Percentiles rank a stretch among this genome's conserved stretches.
Evolutionary conservation across 2,329 filamentous ascomycete species (phyloP).

Genomic region (Cladosporium sp.): DNA sequence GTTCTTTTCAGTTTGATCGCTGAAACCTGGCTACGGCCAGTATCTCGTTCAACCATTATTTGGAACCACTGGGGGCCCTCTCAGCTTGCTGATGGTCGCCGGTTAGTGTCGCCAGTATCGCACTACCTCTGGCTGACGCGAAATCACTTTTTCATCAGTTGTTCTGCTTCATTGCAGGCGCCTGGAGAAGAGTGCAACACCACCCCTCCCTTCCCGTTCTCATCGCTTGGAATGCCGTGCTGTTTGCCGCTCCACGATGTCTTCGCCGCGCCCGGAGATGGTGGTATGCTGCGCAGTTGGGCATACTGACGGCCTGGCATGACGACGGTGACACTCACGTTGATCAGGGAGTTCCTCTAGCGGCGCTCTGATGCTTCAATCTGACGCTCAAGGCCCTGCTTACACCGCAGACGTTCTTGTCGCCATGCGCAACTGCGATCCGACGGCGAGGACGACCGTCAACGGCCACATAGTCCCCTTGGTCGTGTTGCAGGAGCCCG

Average conservation of each 20-base stretch:
- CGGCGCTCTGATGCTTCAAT: not conserved
- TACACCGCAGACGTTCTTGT: not conserved
- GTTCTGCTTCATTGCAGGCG: not conserved
- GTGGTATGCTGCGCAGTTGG: not conserved
- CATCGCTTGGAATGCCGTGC: not conserved
- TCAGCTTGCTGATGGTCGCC: conserved; percentile 7
- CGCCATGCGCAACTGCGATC: not conserved
- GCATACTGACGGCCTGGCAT: no score
- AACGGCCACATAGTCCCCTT: no score
- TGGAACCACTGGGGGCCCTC: not conserved
- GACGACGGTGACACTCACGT: no score
- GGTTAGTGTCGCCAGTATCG: conserved; percentile 8
- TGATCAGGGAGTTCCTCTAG: no score
- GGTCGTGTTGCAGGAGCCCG: no score
- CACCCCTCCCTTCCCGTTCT: not conserved
- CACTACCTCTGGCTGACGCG: conserved; percentile 5
- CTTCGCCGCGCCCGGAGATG: not conserved
- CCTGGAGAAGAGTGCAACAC: not conserved
- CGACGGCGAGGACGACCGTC: no score
- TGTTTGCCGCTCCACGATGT: not conserved
- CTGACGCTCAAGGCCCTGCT: not conserved
- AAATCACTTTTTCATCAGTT: not conserved
- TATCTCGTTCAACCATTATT: not conserved
- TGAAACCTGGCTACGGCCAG: not conserved
- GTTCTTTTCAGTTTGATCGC: conserved; percentile 1